These are phyloP conservation scores for Cladorrhinum samala DNA, from an alignment of 495 filamentous ascomycete species.

Conservation along the genomic window DNA sequence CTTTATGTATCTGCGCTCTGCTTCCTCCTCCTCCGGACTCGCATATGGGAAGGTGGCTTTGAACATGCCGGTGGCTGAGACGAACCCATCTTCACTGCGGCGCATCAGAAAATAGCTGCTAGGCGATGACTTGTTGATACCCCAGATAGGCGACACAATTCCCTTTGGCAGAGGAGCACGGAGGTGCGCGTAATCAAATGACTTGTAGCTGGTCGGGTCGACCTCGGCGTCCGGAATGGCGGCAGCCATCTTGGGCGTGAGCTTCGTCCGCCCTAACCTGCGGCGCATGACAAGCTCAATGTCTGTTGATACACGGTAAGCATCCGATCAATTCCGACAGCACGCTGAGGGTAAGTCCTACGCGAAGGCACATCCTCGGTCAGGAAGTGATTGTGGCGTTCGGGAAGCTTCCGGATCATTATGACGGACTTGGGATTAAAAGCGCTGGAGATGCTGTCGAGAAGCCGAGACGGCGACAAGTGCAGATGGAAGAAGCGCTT, in stretches of 20 bases:
- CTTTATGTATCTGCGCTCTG: conserved; percentile 83
- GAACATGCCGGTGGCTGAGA: conserved; percentile 98
- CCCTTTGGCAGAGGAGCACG: conserved; percentile 85
- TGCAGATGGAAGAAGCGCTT: not conserved
- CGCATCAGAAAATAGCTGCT: conserved; percentile 97
- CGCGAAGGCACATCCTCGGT: conserved; percentile 63
- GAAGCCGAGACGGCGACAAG: not conserved
- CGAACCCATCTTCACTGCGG: conserved; percentile 86
- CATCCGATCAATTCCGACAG: conserved; percentile 28
- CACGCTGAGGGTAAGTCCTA: conserved; percentile 25
- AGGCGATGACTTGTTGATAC: conserved; percentile 59
- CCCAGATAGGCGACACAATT: conserved; percentile 78
- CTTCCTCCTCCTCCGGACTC: conserved; percentile 71
- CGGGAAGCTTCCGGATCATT: conserved; percentile 66
- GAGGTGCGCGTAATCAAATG: conserved; percentile 93
- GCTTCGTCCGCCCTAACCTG: conserved; percentile 84
- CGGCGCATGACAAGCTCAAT: conserved; percentile 76
- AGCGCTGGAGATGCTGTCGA: not conserved
- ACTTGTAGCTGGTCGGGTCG: conserved; percentile 67
- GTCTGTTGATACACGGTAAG: conserved; percentile 47
- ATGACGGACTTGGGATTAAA: not conserved
- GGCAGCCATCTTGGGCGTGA: conserved; percentile 68
- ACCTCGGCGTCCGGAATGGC: conserved; percentile 58
- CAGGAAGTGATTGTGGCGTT: conserved; percentile 70
- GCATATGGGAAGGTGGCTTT: conserved; percentile 98